Evolutionary conservation across 2,329 filamentous ascomycete genomes (phyloP), one percentile per base, ranked within the genome.

Genomic region (Amesomyces nigricolor): DNA sequence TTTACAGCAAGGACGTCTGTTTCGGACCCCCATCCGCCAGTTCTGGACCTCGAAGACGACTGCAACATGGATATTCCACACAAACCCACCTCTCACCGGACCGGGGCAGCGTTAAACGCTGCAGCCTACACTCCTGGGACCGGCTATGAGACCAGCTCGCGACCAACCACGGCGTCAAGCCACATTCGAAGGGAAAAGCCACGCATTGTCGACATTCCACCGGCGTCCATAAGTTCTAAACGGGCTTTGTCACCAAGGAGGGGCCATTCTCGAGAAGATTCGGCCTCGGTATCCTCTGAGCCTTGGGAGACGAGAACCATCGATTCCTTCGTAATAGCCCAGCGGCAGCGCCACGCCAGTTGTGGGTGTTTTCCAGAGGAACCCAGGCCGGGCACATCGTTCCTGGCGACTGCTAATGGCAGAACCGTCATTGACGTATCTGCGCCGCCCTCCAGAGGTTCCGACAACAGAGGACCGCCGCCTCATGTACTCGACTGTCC

Each of bases 181-280:
- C 61, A 52, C 10, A 14, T 35, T 8, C 47, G 17, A 2, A 52
- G 50, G 22, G 60, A 60, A 13, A 57, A 54, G 32, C 58, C 63
- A 10, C 60, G 62, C 3, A 53, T 64, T 4, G 42, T 65, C 39
- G 51, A 63, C 42, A 63, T 65, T 16, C 62, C 58, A 3, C 61
- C 62, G 3, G 26, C 59, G 14, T 29, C 49, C 1, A 48, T 55
- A 10, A 17, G 37, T 11, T 58, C 57, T 5, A 59, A 51, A 29
- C 51, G 54, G 14, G 53, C 30, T n/a, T 56, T 53, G 13, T 62
- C 61, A 13, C 47, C 57, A 10, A 57, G 51, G 5, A 29, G 22
- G 38, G 35, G n/a, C 1, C 53, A 50, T 10, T 10, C 22, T 11
- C 48, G 48, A 10, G n/a, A 26, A 8, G 32, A 39, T 9, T 50